Evolutionary conservation across 305 asterid genomes (phyloP).

Genomic region (Fraxinus sp.): DNA sequence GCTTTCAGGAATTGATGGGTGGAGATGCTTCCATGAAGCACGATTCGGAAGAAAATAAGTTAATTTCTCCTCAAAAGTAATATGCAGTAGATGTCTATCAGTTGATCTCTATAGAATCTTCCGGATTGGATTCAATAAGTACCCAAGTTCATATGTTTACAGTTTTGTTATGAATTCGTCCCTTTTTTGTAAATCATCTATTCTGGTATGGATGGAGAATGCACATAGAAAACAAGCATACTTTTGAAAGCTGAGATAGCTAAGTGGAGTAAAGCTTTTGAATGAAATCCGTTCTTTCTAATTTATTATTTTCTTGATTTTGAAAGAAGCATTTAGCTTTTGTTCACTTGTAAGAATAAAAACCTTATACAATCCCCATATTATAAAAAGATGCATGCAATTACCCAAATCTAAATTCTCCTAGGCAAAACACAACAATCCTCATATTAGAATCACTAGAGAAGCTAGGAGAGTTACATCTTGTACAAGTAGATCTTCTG

Average conservation of each 20-base stretch:
- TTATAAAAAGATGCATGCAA: not conserved
- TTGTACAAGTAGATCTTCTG: not conserved
- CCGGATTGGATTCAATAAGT: constrained; percentile 20
- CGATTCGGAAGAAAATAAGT: constrained; percentile 79
- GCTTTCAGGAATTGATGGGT: constrained; percentile 95
- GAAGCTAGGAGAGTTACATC: not conserved
- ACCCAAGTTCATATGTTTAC: not conserved
- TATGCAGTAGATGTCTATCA: not conserved
- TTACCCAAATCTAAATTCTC: not conserved
- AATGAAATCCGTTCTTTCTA: not conserved
- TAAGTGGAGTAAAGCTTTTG: not conserved
- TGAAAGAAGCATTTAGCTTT: not conserved
- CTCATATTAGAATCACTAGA: not conserved
- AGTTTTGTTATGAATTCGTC: not conserved
- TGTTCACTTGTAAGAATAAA: not conserved
- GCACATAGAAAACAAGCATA: not conserved
- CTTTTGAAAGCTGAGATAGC: not conserved
- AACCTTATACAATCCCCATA: not conserved
- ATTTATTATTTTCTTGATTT: not conserved
- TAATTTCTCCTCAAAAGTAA: constrained; percentile 67
- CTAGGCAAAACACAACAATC: not conserved
- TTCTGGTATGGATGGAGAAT: not conserved
- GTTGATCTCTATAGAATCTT: constrained; percentile 2
- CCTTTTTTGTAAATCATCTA: not conserved
- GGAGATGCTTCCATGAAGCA: constrained; percentile 84